These are phyloP conservation scores for Andrographis paniculata DNA, from an alignment of 305 asterid genomes.

Conservation along the genomic window DNA sequence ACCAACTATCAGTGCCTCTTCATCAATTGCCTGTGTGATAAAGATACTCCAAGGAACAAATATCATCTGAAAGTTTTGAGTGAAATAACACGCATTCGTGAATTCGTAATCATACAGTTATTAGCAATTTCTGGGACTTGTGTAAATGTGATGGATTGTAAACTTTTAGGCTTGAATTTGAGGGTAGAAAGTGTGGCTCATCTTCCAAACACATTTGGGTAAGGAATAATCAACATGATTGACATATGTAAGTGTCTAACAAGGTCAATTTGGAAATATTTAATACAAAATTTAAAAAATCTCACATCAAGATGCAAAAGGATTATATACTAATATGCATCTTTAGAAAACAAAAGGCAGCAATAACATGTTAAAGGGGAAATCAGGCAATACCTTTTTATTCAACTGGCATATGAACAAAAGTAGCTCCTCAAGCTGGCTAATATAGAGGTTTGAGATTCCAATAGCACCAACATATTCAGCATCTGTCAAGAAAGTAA, in stretches of 20 bases:
- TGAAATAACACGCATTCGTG: conserved; percentile 10
- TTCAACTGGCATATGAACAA: conserved; percentile 53
- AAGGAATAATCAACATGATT: neutral
- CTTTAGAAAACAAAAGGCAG: too few relatives aligned
- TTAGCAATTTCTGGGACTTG: too few relatives aligned
- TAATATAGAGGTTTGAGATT: conserved; percentile 33
- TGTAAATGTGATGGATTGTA: too few relatives aligned
- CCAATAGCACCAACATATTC: conserved; percentile 33
- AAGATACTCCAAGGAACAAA: conserved; percentile 16
- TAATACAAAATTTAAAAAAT: too few relatives aligned
- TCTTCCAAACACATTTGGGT: conserved; percentile 2
- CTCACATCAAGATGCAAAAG: too few relatives aligned
- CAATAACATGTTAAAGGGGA: conserved; percentile 14
- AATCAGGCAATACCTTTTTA: conserved; percentile 45
- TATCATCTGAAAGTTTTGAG: conserved; percentile 4
- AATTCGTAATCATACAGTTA: conserved; percentile 2
- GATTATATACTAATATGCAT: too few relatives aligned
- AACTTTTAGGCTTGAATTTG: neutral
- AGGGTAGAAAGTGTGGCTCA: neutral
- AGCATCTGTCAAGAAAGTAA: conserved; percentile 39
- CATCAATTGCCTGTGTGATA: conserved; percentile 43
- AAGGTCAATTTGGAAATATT: neutral
- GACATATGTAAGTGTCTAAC: conserved; percentile 1
- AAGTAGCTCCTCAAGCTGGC: conserved; percentile 73
- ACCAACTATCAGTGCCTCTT: conserved; percentile 52